Evolutionary conservation across 148 eudicot genomes (phyloP).

Genomic region (Agrostemma githago): DNA sequence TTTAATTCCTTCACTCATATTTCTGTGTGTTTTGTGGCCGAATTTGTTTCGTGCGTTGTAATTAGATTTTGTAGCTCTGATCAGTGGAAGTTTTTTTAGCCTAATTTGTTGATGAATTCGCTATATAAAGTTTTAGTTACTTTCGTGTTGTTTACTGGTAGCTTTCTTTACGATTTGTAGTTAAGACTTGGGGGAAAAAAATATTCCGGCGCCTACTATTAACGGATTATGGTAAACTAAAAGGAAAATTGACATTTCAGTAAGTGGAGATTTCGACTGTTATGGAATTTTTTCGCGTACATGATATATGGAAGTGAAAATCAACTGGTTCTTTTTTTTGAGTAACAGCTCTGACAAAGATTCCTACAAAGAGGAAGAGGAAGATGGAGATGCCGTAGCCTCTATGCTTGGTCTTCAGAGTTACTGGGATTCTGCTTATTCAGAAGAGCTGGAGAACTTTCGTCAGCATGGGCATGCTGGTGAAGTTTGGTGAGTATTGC

Average conservation of each 20-base stretch:
- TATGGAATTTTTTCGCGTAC: background rate
- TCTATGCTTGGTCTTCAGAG: constrained; percentile 98
- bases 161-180: background rate
- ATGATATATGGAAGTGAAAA: background rate
- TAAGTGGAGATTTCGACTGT: background rate
- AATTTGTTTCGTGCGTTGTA: background rate
- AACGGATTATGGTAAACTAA: too few species aligned
- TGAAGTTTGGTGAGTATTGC: constrained; percentile 79
- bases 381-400: constrained; percentile 65
- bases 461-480: constrained; percentile 98
- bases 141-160: background rate
- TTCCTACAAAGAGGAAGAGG: constrained; percentile 61
- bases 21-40: background rate
- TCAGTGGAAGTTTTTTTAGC: background rate
- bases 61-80: background rate
- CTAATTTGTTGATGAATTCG: background rate
- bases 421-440: constrained; percentile 88
- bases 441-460: constrained; percentile 82
- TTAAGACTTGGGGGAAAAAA: background rate
- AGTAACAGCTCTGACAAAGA: constrained; percentile 87
- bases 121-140: background rate
- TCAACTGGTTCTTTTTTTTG: background rate
- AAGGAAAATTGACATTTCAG: background rate
- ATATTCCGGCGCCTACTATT: background rate
- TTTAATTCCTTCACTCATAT: background rate